phyloP scores from a whole-genome alignment of 441 rosid genomes.

The Manihot esculenta region DNA sequence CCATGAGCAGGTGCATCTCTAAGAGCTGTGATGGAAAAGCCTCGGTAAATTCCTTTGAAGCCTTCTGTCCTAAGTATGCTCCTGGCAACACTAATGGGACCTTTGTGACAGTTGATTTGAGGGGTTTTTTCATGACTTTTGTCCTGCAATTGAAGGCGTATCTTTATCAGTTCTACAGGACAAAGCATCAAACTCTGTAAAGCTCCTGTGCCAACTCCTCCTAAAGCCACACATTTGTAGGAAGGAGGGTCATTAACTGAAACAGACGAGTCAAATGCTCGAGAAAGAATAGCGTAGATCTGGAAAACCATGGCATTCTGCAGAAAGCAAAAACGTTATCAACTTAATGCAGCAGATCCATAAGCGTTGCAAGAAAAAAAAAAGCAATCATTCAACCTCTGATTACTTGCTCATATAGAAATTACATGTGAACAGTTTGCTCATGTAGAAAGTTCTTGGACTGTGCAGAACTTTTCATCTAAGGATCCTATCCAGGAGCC shows the following conservation, averaged over 20 bases:
- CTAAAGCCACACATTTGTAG: slow-evolving; percentile 78
- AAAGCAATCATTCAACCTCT: neutral
- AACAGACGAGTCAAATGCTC: slow-evolving; percentile 55
- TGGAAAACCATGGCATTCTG: slow-evolving; percentile 99
- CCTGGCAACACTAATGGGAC: slow-evolving; percentile 67
- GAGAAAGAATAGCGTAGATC: slow-evolving; percentile 76
- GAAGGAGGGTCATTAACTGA: slow-evolving; percentile 71
- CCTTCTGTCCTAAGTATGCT: slow-evolving; percentile 67
- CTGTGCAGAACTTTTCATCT: neutral
- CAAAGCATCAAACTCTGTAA: slow-evolving; percentile 70
- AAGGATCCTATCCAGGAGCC: too few relatives aligned
- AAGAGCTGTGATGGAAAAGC: slow-evolving; percentile 65
- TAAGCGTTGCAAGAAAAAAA: neutral
- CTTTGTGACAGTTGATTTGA: slow-evolving; percentile 24
- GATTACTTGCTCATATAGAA: neutral
- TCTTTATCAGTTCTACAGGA: slow-evolving; percentile 88
- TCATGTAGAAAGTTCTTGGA: neutral
- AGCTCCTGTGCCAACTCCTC: slow-evolving; percentile 87
- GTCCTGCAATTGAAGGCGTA: slow-evolving; percentile 77
- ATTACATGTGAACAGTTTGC: neutral
- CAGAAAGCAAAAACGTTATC: slow-evolving; percentile 18
- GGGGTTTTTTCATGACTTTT: slow-evolving; percentile 20
- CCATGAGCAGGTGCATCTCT: slow-evolving; percentile 94
- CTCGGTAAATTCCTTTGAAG: slow-evolving; percentile 64
- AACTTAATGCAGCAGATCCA: too few relatives aligned